Evolutionary conservation across 2,329 filamentous ascomycete genomes (phyloP), one percentile per base, ranked within the genome.

Genomic region (Xenosphaeropsis pyriputrescens): DNA sequence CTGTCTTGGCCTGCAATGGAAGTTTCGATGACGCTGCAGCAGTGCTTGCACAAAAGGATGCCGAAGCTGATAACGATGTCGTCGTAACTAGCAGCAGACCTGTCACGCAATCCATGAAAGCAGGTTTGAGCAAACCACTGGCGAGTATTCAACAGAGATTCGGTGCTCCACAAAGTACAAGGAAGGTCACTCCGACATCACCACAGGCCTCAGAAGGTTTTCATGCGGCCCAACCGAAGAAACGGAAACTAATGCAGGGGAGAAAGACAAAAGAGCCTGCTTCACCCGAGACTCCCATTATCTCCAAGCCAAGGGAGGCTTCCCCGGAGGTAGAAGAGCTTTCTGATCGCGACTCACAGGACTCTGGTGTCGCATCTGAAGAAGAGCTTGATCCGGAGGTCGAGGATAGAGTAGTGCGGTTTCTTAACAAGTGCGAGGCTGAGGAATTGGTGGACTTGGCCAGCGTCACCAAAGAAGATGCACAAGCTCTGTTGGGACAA

Each of bases 401-500:
- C 31, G 65, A 74, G 19, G 51, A 51, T 4, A 68, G 68, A 39
- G 72, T 95, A 6, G 63, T 96, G 18, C 69, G 76, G 6, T 93
- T 86, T 50, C 77, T 98, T 57, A 96, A 96, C 52, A 75, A 68
- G 0, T 91, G 84, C 54, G 74, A 75, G 5, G 62, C 74, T 8
- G 71, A 79, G 29, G 84, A 89, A 40, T 70, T 98, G 32, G 74
- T 81, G 2, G 88, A 93, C 47, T 78, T 95, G 43, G 85, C 85
- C 1, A 78, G 77, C 22, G 75, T 82, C 42, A 78, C 80, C 29
- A 70, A 80, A 46, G 72, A 77, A 5, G 68, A 78, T 34, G 77
- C 88, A 2, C 67, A 78, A 32, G 59, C 74, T 12, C 69, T 96
- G 39, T 62, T 93, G 9, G 70, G 73, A 1, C 70, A 82, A 43